Evolutionary conservation across 345 rosid genomes (phyloP).

Genomic region (Cardamine chenopodiifolia): DNA sequence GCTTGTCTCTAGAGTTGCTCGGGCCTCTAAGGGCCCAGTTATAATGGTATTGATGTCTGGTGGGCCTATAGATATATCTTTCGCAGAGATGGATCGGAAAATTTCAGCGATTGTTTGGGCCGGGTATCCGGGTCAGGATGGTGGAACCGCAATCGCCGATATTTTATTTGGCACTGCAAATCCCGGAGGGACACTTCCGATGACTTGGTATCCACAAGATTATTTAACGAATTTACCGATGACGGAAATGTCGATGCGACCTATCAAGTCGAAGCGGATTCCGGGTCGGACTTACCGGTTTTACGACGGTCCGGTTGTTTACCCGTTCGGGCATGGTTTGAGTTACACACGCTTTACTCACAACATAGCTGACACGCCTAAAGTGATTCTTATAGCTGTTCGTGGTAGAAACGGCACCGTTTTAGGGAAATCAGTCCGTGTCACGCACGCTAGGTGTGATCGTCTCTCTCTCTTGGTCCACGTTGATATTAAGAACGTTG

Average conservation of each 20-base stretch:
- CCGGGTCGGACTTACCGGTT: conserved; percentile 93
- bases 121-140: conserved; percentile 94
- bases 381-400: conserved; percentile 53
- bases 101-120: conserved; percentile 80
- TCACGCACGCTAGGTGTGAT: conserved; percentile 65
- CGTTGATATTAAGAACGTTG: conserved; percentile 67
- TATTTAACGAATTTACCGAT: conserved; percentile 67
- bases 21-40: conserved; percentile 66
- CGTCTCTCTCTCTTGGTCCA: conserved; percentile 57
- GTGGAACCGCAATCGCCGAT: conserved; percentile 87
- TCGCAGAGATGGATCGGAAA: conserved; percentile 57
- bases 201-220: conserved; percentile 92
- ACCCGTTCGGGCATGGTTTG: conserved; percentile 84
- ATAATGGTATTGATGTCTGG: conserved; percentile 76
- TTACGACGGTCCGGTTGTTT: conserved; percentile 76
- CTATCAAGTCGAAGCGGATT: conserved; percentile 52
- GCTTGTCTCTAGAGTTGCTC: conserved; percentile 59
- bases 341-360: conserved; percentile 75
- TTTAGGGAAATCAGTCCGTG: conserved; percentile 63
- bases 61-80: conserved; percentile 80
- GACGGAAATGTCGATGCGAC: conserved; percentile 88
- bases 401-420: conserved; percentile 50
- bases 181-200: conserved; percentile 87
- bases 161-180: conserved; percentile 68
- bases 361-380: conserved; percentile 60